These are phyloP conservation scores for Verticillium dahliae DNA, from an alignment of 2,329 filamentous ascomycete genomes.

Conservation along the genomic window DNA sequence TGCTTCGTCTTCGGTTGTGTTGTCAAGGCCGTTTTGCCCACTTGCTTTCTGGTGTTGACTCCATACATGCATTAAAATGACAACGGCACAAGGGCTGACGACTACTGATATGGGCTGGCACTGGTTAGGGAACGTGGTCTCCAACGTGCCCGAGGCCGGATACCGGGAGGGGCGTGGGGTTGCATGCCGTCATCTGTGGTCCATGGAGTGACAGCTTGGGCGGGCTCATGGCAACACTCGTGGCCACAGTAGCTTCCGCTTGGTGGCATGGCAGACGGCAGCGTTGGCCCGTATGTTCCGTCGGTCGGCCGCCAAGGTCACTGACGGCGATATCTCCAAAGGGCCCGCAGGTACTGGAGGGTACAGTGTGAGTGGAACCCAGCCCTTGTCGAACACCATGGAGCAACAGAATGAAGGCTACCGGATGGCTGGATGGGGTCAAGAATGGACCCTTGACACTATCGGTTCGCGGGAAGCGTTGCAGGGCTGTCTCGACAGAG, in stretches of 20 bases:
- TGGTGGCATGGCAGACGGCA: neutral
- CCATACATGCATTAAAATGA: conserved; percentile 6
- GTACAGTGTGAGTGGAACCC: neutral
- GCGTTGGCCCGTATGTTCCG: neutral
- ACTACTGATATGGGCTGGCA: neutral
- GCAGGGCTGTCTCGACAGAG: neutral
- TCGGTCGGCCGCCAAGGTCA: neutral
- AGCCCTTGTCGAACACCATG: neutral
- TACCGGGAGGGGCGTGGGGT: neutral
- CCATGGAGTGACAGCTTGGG: neutral
- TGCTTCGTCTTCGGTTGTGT: neutral
- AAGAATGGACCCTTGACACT: neutral
- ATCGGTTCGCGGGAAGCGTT: neutral
- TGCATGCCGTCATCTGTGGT: neutral
- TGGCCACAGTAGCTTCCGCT: neutral
- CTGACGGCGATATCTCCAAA: neutral
- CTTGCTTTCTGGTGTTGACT: conserved; percentile 6
- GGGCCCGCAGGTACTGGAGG: neutral
- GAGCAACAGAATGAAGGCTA: neutral
- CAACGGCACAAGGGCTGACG: neutral
- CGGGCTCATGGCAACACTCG: neutral
- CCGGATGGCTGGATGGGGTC: neutral
- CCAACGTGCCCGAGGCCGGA: neutral
- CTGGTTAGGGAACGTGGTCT: neutral
- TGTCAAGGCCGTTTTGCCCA: conserved; percentile 2